These are phyloP conservation scores for Sherardia arvensis DNA, from an alignment of 257 asterid species.

Conservation along the genomic window DNA sequence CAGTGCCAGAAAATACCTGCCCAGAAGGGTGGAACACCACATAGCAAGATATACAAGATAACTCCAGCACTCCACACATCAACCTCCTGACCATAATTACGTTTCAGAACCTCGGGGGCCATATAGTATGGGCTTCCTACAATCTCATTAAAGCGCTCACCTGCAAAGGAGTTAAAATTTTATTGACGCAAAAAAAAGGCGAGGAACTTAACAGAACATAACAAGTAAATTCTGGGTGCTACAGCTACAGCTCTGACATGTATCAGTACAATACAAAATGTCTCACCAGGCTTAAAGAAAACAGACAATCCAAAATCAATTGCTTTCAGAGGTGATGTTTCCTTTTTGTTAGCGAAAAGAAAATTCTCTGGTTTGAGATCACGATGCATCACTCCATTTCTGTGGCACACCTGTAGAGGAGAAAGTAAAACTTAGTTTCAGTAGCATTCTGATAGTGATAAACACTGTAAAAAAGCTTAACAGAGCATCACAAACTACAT, in stretches of 20 bases:
- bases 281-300: slow-evolving; percentile 59
- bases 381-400: slow-evolving; percentile 53
- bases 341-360: slow-evolving; percentile 56
- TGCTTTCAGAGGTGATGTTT: slow-evolving; percentile 51
- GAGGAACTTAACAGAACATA: neutral
- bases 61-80: slow-evolving; percentile 80
- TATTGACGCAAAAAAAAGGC: neutral
- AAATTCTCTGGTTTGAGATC: slow-evolving; percentile 71
- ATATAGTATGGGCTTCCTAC: slow-evolving; percentile 68
- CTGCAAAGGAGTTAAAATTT: slow-evolving; percentile 14
- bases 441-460: neutral
- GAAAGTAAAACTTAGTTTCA: neutral
- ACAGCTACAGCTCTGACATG: neutral
- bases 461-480: neutral
- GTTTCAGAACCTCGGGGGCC: slow-evolving; percentile 72
- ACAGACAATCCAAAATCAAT: slow-evolving; percentile 62
- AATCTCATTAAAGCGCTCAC: slow-evolving; percentile 47
- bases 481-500: neutral
- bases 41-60: slow-evolving; percentile 55
- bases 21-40: slow-evolving; percentile 84
- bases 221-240: neutral
- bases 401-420: slow-evolving; percentile 47
- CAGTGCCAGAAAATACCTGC: slow-evolving; percentile 33
- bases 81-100: slow-evolving; percentile 61
- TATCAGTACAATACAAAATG: neutral